Evolutionary conservation across 2,329 filamentous ascomycete genomes (phyloP).

Genomic region (Parastagonospora avenae): DNA sequence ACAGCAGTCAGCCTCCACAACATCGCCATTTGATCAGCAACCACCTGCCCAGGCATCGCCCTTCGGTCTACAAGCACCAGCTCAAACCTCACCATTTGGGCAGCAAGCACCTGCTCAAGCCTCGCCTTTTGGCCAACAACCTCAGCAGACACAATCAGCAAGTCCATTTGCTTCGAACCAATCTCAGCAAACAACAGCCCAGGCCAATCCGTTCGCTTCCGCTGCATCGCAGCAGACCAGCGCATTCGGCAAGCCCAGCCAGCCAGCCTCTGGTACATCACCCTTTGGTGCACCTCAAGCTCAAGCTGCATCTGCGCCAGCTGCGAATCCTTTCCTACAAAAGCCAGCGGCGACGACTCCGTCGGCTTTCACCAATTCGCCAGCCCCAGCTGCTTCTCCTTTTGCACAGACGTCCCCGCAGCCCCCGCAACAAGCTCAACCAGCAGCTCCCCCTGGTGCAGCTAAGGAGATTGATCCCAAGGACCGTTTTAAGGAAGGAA

Average conservation of each 20-base stretch:
- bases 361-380: slow-evolving; percentile 21
- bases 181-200: slow-evolving; percentile 13
- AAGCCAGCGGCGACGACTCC: slow-evolving; percentile 16
- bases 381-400: slow-evolving; percentile 9
- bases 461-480: slow-evolving; percentile 35
- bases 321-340: slow-evolving; percentile 30
- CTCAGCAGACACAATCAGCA: neutral
- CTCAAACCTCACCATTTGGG: slow-evolving; percentile 13
- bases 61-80: slow-evolving; percentile 10
- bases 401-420: slow-evolving; percentile 14
- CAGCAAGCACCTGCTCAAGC: slow-evolving; percentile 1
- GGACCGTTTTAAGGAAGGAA: slow-evolving; percentile 64
- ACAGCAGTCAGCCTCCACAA: slow-evolving; percentile 17
- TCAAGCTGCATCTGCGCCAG: slow-evolving; percentile 10
- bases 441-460: slow-evolving; percentile 63
- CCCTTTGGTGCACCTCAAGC: slow-evolving; percentile 22
- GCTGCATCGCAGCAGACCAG: slow-evolving; percentile 18
- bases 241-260: slow-evolving; percentile 43
- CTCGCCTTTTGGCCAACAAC: slow-evolving; percentile 1
- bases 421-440: slow-evolving; percentile 42
- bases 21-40: slow-evolving; percentile 33
- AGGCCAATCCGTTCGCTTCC: slow-evolving; percentile 24
- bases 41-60: slow-evolving; percentile 25
- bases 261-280: slow-evolving; percentile 44
- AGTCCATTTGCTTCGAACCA: slow-evolving; percentile 11